Conservation (phyloP, 768 basidiomycete species). For the Tulasnella sp. region DNA sequence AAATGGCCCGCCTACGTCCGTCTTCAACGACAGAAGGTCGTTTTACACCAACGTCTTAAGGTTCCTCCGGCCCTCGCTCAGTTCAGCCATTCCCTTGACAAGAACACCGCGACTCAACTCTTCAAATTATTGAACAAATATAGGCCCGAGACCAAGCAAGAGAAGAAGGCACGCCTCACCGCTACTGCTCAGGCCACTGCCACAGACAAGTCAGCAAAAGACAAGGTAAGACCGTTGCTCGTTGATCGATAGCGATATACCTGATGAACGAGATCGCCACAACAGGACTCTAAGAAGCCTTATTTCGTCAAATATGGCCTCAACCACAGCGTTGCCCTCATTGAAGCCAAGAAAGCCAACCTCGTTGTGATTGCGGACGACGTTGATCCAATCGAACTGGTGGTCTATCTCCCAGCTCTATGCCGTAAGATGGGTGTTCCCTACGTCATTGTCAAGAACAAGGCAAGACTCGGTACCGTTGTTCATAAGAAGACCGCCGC, state of each 20-base stretch:
- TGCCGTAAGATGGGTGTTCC: conserved; percentile 99
- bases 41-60: conserved; percentile 94
- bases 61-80: conserved; percentile 97
- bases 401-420: conserved; percentile 93
- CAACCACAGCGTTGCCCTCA: conserved; percentile 90
- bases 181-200: conserved; percentile 64
- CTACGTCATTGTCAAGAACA: conserved; percentile 96
- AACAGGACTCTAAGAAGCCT: conserved; percentile 82
- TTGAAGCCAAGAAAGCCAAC: conserved; percentile 94
- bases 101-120: conserved; percentile 96
- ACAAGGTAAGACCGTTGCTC: conserved; percentile 20
- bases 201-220: conserved; percentile 50
- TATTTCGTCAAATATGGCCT: conserved; percentile 91
- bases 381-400: conserved; percentile 98
- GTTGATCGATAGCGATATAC: conserved; percentile 20
- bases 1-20: conserved; percentile 99
- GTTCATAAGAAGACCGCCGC: conserved; percentile 98
- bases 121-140: conserved; percentile 99
- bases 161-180: conserved; percentile 90
- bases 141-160: conserved; percentile 84
- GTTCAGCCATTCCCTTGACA: conserved; percentile 90
- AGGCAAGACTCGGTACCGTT: conserved; percentile 94
- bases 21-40: conserved; percentile 96
- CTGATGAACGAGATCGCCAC: background rate
- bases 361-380: conserved; percentile 95